Base-by-base conservation (phyloP, 495 filamentous ascomycete species). In the Penicillium alfredii region DNA sequence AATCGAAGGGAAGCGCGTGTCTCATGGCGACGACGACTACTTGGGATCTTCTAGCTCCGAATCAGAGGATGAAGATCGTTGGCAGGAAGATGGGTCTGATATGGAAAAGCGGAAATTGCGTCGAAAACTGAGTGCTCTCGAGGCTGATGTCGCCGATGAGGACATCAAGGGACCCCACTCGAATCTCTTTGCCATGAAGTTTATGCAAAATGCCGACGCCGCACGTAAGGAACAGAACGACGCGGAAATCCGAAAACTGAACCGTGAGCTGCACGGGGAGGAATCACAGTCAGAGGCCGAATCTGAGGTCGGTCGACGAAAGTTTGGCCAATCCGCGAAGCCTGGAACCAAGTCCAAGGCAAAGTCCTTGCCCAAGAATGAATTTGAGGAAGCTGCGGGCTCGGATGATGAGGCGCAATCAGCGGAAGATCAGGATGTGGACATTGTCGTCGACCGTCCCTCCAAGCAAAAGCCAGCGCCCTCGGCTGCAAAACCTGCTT, bases 141-240 rank as follows among this genome's bases (percentile, higher is more conserved):
- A 81, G 26, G 63, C 60, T 3, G 51, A 56, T 9, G 60, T 55
- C 3, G 43, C 27, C 6, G 62, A 61, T 4, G 56, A 55, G 9
- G 56, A 57, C 0, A 34, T 42, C 13, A 66, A 69, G 29, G 67
- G 63, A 4, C 60, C 55, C 11, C 57, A 68, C 44, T 65, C 72
- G 12, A 73, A 71, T 38, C 64, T 94, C 6, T 69, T 77, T 47
- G 71, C 72, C 17, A 83, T 94, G 84, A 82, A 83, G 48, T 98
- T 97, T 53, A 98, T 98, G 92, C 77, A 80, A 45, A 86, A 80
- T 26, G 88, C 87, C 8, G 88, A 96, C 44, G 84, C 80, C 8
- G 67, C 76, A 24, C 75, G 74, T 44, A 88, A 80, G 53, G 77
- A 78, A 35, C 69, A 78, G 41, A 97, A 96, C 37, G 86, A 94